Evolutionary conservation across 805 yeast species (phyloP).

Genomic region (Maudiozyma turicensis): DNA sequence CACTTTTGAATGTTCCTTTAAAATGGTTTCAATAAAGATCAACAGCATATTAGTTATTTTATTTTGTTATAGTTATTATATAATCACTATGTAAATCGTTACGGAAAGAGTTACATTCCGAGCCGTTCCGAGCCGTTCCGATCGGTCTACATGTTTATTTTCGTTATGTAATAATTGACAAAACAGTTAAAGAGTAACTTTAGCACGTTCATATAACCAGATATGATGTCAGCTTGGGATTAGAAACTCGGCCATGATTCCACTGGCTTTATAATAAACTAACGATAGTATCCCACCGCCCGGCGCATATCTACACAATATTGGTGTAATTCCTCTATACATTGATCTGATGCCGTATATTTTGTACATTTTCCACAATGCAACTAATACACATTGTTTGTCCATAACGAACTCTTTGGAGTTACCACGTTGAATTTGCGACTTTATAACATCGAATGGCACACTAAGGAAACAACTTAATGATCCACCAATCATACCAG

Average conservation of each 20-base stretch:
- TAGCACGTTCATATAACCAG: too few species aligned
- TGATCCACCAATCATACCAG: slow-evolving; percentile 93
- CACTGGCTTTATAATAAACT: slow-evolving; percentile 53
- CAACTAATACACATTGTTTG: too few species aligned
- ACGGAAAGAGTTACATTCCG: too few species aligned
- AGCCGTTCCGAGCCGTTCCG: neutral
- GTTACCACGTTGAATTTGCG: slow-evolving; percentile 95
- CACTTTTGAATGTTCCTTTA: too few species aligned
- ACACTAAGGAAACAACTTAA: slow-evolving; percentile 87
- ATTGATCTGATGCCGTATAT: slow-evolving; percentile 88
- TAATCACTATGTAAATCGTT: too few species aligned
- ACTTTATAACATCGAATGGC: slow-evolving; percentile 93
- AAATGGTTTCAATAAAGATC: too few species aligned
- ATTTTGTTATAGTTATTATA: too few species aligned
- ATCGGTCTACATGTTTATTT: too few species aligned
- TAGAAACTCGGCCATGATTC: neutral
- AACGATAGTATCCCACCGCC: slow-evolving; percentile 96
- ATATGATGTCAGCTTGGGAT: neutral
- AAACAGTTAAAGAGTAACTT: too few species aligned
- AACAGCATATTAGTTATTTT: too few species aligned
- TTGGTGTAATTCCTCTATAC: slow-evolving; percentile 91
- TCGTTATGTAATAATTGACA: too few species aligned
- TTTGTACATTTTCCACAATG: slow-evolving; percentile 51
- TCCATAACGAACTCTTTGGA: too few species aligned
- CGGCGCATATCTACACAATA: slow-evolving; percentile 92